Evolutionary conservation across 805 yeast species (phyloP).

Genomic region (Starmerella roubikii): DNA sequence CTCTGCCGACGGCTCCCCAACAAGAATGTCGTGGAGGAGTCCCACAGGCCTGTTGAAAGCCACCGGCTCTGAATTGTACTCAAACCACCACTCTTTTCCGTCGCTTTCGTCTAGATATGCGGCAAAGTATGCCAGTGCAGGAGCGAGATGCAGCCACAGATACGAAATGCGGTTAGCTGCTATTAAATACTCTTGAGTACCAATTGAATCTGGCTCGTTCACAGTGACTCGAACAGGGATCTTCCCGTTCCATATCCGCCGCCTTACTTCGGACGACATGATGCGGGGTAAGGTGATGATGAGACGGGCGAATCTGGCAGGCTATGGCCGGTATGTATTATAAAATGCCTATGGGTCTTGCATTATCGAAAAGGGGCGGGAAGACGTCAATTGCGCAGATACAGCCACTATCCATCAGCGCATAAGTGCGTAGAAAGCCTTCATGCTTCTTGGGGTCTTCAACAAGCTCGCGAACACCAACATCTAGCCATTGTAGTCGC

Average conservation of each 20-base stretch:
- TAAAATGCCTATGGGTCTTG: background rate
- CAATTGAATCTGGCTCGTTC: conserved; percentile 13
- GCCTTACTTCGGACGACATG: conserved; percentile 1
- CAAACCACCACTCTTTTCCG: conserved; percentile 13
- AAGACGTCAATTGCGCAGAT: background rate
- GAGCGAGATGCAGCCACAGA: conserved; percentile 9
- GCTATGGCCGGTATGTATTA: background rate
- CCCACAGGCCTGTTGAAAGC: conserved; percentile 20
- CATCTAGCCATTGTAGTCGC: background rate
- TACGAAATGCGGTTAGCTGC: conserved; percentile 12
- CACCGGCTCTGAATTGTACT: conserved; percentile 5
- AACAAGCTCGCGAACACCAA: background rate
- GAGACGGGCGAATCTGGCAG: background rate
- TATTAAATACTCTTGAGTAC: conserved; percentile 12
- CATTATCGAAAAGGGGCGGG: background rate
- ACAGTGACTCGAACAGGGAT: conserved; percentile 6
- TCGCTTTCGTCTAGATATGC: conserved; percentile 5
- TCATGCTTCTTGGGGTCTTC: background rate
- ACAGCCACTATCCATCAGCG: background rate
- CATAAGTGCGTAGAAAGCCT: background rate
- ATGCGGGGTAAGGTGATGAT: background rate
- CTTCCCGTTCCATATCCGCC: conserved; percentile 11
- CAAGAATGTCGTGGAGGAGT: conserved; percentile 12
- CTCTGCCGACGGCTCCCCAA: conserved; percentile 2
- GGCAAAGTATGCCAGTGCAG: conserved; percentile 13